These are phyloP conservation scores for Yamadazyma sp. DNA, from an alignment of 805 yeast genomes.

Conservation along the genomic window DNA sequence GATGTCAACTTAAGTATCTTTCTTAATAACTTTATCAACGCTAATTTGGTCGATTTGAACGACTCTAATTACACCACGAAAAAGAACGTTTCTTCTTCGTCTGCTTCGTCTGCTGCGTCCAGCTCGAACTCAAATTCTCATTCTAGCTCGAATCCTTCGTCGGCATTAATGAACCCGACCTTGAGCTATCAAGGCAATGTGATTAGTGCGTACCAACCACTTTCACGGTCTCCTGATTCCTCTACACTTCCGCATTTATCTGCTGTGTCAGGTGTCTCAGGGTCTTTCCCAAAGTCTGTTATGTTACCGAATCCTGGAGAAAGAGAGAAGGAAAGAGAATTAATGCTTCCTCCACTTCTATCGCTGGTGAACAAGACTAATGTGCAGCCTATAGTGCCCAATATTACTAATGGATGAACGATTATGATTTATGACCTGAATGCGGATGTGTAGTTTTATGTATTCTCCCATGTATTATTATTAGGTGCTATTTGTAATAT, in stretches of 20 bases:
- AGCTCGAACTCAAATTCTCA: too few relatives aligned
- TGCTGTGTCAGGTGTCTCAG: not conserved
- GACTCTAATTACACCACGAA: slow-evolving; percentile 7
- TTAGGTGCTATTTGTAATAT: not conserved
- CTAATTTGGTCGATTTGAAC: slow-evolving; percentile 4
- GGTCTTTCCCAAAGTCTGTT: slow-evolving; percentile 3
- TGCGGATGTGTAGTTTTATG: too few relatives aligned
- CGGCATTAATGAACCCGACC: too few relatives aligned
- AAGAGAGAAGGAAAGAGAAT: slow-evolving; percentile 8
- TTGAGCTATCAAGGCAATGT: too few relatives aligned
- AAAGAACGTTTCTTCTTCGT: slow-evolving; percentile 1
- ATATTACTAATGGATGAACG: slow-evolving; percentile 3
- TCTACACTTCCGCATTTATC: too few relatives aligned
- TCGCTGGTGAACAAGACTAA: slow-evolving; percentile 7
- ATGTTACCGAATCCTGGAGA: slow-evolving; percentile 10
- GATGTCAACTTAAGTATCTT: slow-evolving; percentile 9
- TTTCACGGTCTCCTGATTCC: too few relatives aligned
- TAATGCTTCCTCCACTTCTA: slow-evolving; percentile 13
- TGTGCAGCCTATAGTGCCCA: slow-evolving; percentile 8
- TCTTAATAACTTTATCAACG: slow-evolving; percentile 5
- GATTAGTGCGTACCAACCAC: too few relatives aligned
- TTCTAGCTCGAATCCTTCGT: too few relatives aligned
- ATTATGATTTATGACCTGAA: too few relatives aligned
- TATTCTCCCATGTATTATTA: too few relatives aligned
- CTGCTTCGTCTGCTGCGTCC: slow-evolving; percentile 4